These are phyloP conservation scores for Platanus orientalis DNA, from an alignment of 164 flowering plant genomes.

Conservation along the genomic window DNA sequence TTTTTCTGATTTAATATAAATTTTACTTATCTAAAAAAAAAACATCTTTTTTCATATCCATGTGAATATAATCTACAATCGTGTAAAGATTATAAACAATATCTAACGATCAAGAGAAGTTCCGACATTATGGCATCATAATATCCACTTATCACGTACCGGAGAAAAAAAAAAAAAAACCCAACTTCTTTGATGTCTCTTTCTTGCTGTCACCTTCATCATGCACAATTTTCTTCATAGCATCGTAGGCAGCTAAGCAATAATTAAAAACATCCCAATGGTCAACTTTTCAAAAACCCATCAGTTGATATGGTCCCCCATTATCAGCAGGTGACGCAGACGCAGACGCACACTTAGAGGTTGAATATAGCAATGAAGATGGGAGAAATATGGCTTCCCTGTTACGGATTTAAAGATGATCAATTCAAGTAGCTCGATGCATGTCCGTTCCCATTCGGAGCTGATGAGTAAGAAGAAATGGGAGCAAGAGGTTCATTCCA, in stretches of 20 bases:
- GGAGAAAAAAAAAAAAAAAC: no score
- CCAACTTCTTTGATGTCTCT: not conserved
- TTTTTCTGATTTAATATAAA: no score
- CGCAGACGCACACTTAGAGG: slow-evolving; percentile 24
- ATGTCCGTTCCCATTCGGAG: slow-evolving; percentile 33
- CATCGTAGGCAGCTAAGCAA: not conserved
- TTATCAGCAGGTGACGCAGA: slow-evolving; percentile 24
- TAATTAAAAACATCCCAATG: not conserved
- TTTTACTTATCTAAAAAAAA: no score
- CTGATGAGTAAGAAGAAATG: slow-evolving; percentile 19
- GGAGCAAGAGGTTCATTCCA: slow-evolving; percentile 33
- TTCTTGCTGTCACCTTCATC: not conserved
- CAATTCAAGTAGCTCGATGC: slow-evolving; percentile 41
- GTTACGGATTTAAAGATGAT: slow-evolving; percentile 31
- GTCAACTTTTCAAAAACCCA: not conserved
- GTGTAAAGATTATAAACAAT: no score
- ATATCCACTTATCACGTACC: no score
- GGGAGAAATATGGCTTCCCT: slow-evolving; percentile 38
- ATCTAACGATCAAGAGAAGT: no score
- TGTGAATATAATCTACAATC: no score
- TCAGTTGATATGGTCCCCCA: slow-evolving; percentile 22
- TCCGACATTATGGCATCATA: no score
- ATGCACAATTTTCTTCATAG: not conserved
- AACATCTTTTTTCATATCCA: no score
- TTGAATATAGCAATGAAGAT: slow-evolving; percentile 41